A percentile compares a stretch with the other conserved stretches of the same genome.
phyloP scores from a whole-genome alignment of 2,329 filamentous ascomycete genomes.

The Aaosphaeria pasadenensis region DNA sequence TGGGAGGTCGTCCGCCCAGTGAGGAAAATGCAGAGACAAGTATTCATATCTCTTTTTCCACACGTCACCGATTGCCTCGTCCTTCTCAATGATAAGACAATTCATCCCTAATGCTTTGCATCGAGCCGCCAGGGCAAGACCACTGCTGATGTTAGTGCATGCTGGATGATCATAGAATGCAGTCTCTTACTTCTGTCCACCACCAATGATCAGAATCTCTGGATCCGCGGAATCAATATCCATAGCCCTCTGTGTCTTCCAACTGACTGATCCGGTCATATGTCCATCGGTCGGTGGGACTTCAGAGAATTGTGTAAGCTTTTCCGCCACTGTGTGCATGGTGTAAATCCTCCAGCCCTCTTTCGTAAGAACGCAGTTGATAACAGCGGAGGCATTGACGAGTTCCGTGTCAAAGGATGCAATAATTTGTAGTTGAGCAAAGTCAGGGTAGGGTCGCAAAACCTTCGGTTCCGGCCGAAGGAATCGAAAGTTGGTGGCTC shows the following conservation, averaged over 20 bases:
- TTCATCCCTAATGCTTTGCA: not conserved
- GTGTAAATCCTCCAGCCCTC: not conserved
- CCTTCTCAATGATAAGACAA: constrained; percentile 27
- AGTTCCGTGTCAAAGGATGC: not conserved
- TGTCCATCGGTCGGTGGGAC: not conserved
- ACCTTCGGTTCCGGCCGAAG: not conserved
- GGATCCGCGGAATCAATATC: constrained; percentile 5
- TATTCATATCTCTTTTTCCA: constrained; percentile 33
- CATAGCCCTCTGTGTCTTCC: constrained; percentile 5
- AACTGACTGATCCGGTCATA: not conserved
- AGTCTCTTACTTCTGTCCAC: constrained; percentile 10
- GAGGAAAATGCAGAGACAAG: constrained; percentile 29
- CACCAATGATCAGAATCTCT: constrained; percentile 19
- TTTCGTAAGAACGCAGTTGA: not conserved
- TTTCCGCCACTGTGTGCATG: not conserved
- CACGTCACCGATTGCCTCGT: constrained; percentile 25
- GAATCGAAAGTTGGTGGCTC: not conserved
- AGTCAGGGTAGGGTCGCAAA: not conserved
- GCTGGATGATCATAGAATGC: constrained; percentile 7
- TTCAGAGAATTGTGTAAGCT: not conserved
- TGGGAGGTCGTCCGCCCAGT: constrained; percentile 27
- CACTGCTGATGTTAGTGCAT: not conserved
- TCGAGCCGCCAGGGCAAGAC: not conserved
- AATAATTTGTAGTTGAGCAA: not conserved
- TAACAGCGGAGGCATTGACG: not conserved